Percentiles rank a stretch among this genome's conserved stretches.
These are phyloP conservation scores for Cerrena zonata DNA, from an alignment of 1,284 basidiomycete genomes.

Conservation along the genomic window DNA sequence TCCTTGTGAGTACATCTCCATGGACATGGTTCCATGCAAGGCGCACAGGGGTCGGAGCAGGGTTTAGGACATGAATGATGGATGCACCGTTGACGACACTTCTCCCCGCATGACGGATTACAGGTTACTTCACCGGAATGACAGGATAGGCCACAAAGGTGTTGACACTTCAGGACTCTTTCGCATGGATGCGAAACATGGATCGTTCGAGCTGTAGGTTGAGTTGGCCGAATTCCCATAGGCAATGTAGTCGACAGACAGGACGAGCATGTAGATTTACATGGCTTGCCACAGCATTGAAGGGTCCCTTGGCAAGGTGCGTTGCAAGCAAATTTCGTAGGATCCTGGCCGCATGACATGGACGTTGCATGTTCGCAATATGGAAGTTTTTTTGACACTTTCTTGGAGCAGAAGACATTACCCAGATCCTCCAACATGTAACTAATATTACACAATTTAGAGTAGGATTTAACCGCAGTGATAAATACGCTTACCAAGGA, in stretches of 20 bases:
- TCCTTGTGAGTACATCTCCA: conserved; percentile 53
- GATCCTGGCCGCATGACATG: conserved; percentile 42
- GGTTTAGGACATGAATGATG: conserved; percentile 42
- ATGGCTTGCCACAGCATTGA: conserved; percentile 48
- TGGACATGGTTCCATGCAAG: conserved; percentile 54
- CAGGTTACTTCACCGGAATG: conserved; percentile 41
- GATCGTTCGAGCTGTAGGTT: conserved; percentile 21
- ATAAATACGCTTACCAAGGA: conserved; percentile 43
- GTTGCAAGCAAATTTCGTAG: conserved; percentile 34
- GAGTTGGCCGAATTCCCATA: not conserved
- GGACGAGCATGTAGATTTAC: conserved; percentile 37
- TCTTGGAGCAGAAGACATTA: conserved; percentile 38
- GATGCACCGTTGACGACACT: conserved; percentile 52
- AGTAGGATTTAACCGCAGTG: not conserved
- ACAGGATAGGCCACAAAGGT: conserved; percentile 47
- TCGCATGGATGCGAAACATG: conserved; percentile 47
- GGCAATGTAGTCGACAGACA: not conserved
- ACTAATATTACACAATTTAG: conserved; percentile 32
- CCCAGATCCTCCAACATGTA: conserved; percentile 39
- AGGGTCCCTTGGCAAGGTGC: conserved; percentile 38
- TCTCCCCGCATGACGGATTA: conserved; percentile 36
- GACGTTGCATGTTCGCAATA: conserved; percentile 49
- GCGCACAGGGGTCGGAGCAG: conserved; percentile 53
- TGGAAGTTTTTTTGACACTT: conserved; percentile 42
- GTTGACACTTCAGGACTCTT: conserved; percentile 50